Evolutionary conservation across 805 yeast genomes (phyloP), one percentile per base, ranked within the genome.

Genomic region (Candida glaebosa): DNA sequence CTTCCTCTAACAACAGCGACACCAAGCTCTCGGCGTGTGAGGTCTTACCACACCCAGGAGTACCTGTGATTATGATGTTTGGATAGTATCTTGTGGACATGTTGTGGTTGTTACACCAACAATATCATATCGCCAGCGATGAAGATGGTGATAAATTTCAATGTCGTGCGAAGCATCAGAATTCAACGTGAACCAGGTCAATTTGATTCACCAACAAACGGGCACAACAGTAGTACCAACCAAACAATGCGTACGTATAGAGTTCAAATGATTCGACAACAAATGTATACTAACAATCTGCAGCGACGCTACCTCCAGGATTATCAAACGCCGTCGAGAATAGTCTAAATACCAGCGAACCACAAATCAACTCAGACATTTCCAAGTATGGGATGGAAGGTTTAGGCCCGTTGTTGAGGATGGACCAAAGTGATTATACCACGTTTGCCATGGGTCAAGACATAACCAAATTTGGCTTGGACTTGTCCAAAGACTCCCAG

Each of bases 31-130:
- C 80, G n/a, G 81, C 72, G 57, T 86, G 95, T 14, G 87, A 78
- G 1, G 93, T 76, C 54, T 87, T 87, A 9, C 96, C 96, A 46
- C 93, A 84, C 0, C 95, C 91, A 18, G 99, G 99, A 3, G 98
- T 91, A 3, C 99, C 99, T 2, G 98, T 93, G 36, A 93, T 77
- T 31, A 93, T 78, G 32, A 93, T 81, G 60, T 93, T 93, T 6
- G 96, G 83, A 19, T 63, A 50, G 28, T 47, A 55, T 55, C 76
- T 65, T 44, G 60, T 49, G 15, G 60, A 51, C 67, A 61, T 62
- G 18, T 14, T 20, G 5, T n/a, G 20, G n/a, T n/a, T n/a, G n/a
- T n/a, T n/a, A n/a, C n/a, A n/a, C n/a, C n/a, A n/a, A n/a, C n/a
- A n/a, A n/a, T n/a, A n/a, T n/a, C n/a, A n/a, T n/a, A n/a, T n/a